These are phyloP conservation scores for Musa balbisiana DNA, from an alignment of 202 grass and related monocot species.

Conservation along the genomic window DNA sequence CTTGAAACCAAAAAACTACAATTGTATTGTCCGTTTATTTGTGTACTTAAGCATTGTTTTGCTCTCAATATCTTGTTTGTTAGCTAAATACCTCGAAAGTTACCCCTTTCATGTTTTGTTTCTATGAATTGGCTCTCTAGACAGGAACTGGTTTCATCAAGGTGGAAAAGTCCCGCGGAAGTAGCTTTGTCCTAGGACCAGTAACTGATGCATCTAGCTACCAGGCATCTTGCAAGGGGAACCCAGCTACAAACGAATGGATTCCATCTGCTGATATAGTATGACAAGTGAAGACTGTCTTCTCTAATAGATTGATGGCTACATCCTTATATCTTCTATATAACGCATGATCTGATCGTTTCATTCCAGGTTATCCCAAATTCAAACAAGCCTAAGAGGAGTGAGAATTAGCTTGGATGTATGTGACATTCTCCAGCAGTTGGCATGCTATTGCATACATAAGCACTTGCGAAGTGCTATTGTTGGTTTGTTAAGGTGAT, in stretches of 20 bases:
- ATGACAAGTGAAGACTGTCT: not conserved
- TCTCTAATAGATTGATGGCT: not conserved
- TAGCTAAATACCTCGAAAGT: too few relatives aligned
- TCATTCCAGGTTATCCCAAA: slow-evolving; percentile 56
- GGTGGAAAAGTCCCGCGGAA: slow-evolving; percentile 39
- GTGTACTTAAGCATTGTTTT: too few relatives aligned
- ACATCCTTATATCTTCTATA: not conserved
- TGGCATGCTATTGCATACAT: too few relatives aligned
- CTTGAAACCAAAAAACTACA: too few relatives aligned
- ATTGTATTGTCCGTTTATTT: too few relatives aligned
- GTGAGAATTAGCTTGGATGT: slow-evolving; percentile 21
- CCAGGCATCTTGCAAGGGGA: slow-evolving; percentile 40
- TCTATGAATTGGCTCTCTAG: slow-evolving; percentile 21
- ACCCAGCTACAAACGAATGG: slow-evolving; percentile 96
- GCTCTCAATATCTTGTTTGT: too few relatives aligned
- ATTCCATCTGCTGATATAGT: slow-evolving; percentile 68
- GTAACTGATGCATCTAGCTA: slow-evolving; percentile 24
- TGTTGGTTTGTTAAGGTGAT: too few relatives aligned
- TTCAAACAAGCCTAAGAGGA: slow-evolving; percentile 83
- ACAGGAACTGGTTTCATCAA: slow-evolving; percentile 91
- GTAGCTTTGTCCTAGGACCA: slow-evolving; percentile 21
- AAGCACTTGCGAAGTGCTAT: too few relatives aligned
- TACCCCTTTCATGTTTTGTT: not conserved
- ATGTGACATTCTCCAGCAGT: too few relatives aligned
- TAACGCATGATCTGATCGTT: not conserved